Base-by-base conservation (phyloP, 2,329 filamentous ascomycete genomes). In the Amesomyces nigricolor region DNA sequence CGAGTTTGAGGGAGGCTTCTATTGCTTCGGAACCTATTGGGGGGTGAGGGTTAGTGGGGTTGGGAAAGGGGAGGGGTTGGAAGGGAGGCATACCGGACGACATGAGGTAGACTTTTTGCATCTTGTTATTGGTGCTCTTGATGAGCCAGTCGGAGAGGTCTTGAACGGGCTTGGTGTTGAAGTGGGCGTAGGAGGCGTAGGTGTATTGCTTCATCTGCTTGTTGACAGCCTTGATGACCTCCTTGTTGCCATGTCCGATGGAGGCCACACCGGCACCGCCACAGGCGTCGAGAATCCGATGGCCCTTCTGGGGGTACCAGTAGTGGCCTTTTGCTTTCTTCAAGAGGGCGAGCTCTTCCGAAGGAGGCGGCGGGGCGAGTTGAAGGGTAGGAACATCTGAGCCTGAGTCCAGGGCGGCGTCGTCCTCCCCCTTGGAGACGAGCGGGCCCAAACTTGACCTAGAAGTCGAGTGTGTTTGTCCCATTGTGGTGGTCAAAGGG, bases 231-330 rank as follows among this genome's bases (percentile, higher is more conserved):
- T 78, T 71, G 11, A 74, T 73, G 11, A 91, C 80, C 47, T 83
- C 74, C 42, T 75, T 64, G 50, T 86, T 78, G 30, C 81, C 82
- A 62, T 89, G 84, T 6, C 88, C 89, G 9, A 92, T 72, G 65
- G 84, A 86, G 9, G 83, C 77, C 3, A 91, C 87, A 19, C 85
- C 87, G 3, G 88, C 86, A 17, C 89, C 89, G 29, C 85, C 81
- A 17, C 85, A 87, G 1, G 82, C 85, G 67, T 94, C 89, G 13
- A 91, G 78, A 43, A 94, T 78, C 35, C 71, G 73, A 22, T 78
- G 75, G 1, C 84, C 85, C 22, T 67, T 60, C 5, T 39, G 37
- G 16, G 64, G 59, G 39, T 58, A 53, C 55, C 66, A 61, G 51
- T 63, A 62, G 44, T 65, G 58, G 26, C 63, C 66, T 40, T 60